Base-by-base conservation (phyloP, 345 rosid species). In the Kandelia obovata region DNA sequence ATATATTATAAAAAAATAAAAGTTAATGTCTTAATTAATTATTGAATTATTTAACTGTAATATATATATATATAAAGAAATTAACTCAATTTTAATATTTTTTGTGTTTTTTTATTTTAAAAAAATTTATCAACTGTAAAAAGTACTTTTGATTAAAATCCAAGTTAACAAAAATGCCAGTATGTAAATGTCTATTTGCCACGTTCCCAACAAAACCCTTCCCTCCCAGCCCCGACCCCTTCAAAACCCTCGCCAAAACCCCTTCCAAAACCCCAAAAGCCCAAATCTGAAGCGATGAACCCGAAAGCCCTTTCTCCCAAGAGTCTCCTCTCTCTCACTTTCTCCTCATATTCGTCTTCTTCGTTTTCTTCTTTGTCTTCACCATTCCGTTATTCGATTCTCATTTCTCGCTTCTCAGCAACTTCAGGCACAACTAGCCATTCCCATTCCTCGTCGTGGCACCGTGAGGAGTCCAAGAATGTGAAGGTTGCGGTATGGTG, bases 401-500 rank as follows among this genome's bases (percentile, higher is more conserved):
- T 73, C 60, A 20, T 79, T 59, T 69, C 82, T 37, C 80, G 61
- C 62, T 83, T 85, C 74, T 84, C 82, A 7, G 60, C 87, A 43
- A 43, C 17, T 11, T 43, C n/a, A 43, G 26, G 23, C 58, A 68
- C 39, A 67, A 16, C 11, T 72, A 51, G 23, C 9, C 49, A 8
- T 34, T 68, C 61, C 68, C 21, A 28, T 6, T 68, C 57, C 7
- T 37, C 78, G 3, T 61, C 80, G 56, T 80, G 78, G 32, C 80
- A 73, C 28, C 65, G 77, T 2, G 88, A 86, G 2, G 87, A 75
- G 53, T 80, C 87, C 1, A 76, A 84, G 37, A 71, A 62, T 28
- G 86, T 94, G 43, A 77, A 82, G 83, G 92, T 94, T 32, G 80
- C 82, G 5, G 99, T 95, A 10, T 92, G 99, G 97, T 95, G 96